A percentile compares a stretch with the other conserved stretches of the same genome.
phyloP scores from a whole-genome alignment of 805 yeast genomes.

The Pichia phayaonensis region DNA sequence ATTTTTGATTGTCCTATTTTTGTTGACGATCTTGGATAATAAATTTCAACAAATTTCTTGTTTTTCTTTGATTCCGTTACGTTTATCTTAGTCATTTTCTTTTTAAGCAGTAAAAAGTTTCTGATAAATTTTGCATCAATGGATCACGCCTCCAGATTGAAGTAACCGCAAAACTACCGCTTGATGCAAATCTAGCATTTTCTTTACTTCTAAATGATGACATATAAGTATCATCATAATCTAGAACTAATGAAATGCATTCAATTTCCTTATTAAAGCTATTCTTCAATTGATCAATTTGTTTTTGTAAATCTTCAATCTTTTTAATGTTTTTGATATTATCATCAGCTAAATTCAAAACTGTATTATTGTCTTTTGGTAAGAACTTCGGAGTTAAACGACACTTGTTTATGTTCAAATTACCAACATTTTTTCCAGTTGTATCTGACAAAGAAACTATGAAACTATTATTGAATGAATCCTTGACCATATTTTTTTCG shows the following conservation, averaged over 20 bases:
- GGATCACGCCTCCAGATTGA: conserved; percentile 16
- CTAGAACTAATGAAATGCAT: conserved; percentile 10
- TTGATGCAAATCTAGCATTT: conserved; percentile 9
- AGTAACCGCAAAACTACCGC: conserved; percentile 10
- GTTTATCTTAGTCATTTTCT: not conserved
- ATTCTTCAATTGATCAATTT: not conserved
- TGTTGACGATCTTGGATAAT: not conserved
- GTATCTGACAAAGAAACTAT: not conserved
- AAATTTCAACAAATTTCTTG: not conserved
- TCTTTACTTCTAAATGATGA: conserved; percentile 8
- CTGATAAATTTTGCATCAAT: conserved; percentile 11
- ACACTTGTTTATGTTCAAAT: not conserved
- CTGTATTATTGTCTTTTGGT: not conserved
- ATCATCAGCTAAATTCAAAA: not conserved
- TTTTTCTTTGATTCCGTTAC: not conserved
- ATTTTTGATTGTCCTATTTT: not conserved
- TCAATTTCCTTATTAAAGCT: not conserved
- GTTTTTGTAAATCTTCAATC: not conserved
- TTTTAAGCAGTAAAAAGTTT: conserved; percentile 2
- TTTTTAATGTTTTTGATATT: not conserved
- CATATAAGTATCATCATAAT: conserved; percentile 1
- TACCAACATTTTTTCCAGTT: not conserved
- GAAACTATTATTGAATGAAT: not conserved
- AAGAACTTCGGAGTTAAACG: not conserved
- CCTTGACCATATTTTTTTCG: not conserved